Percentiles rank a stretch among this genome's conserved stretches.
Conservation (phyloP, 306 rosid genomes). For the Prunus campanulata region DNA sequence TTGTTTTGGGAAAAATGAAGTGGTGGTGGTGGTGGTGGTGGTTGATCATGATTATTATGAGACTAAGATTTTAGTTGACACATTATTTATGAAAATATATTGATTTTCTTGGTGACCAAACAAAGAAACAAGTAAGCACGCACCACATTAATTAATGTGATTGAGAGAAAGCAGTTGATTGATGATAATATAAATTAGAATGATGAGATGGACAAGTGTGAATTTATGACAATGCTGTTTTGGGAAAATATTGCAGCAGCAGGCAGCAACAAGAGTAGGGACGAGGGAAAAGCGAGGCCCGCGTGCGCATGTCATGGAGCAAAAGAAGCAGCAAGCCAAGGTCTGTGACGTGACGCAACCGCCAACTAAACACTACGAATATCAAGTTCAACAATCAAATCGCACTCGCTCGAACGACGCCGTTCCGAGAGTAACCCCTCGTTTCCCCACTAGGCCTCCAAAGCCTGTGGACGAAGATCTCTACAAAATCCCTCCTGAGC, state of each 20-base stretch:
- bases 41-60: no score
- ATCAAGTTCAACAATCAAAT: not conserved
- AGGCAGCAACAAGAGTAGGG: slow-evolving; percentile 19
- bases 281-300: slow-evolving; percentile 41
- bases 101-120: not conserved
- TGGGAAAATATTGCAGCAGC: slow-evolving; percentile 11
- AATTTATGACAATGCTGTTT: no score
- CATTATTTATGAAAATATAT: no score
- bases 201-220: not conserved
- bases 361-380: slow-evolving; percentile 25
- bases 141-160: not conserved
- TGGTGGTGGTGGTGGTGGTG: no score
- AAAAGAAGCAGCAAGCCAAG: slow-evolving; percentile 39
- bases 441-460: slow-evolving; percentile 28
- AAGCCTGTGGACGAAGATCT: slow-evolving; percentile 92
- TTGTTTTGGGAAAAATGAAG: no score
- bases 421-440: slow-evolving; percentile 32
- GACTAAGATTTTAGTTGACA: no score
- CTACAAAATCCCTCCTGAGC: slow-evolving; percentile 83
- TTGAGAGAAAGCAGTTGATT: not conserved
- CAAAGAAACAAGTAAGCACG: not conserved
- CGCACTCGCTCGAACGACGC: slow-evolving; percentile 17
- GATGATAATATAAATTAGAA: not conserved
- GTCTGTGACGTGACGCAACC: slow-evolving; percentile 61
- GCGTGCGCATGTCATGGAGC: slow-evolving; percentile 35